These are phyloP conservation scores for Hsuehochloa calcarea DNA, from an alignment of 176 grass and related monocot species.

Conservation along the genomic window DNA sequence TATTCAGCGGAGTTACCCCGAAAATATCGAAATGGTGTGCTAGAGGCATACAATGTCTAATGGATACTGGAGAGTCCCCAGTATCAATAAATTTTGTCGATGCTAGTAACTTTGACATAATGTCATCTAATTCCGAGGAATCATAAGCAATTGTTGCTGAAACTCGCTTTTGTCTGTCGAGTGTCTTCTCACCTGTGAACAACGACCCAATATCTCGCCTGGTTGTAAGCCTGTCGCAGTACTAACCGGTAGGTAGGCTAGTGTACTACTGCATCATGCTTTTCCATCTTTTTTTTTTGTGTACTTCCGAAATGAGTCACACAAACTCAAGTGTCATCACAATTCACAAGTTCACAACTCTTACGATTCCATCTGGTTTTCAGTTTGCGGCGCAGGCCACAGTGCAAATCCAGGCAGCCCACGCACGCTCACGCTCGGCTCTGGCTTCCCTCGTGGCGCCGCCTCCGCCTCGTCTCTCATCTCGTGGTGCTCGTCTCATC, in stretches of 20 bases:
- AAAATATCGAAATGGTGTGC: not conserved
- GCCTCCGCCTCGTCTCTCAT: not conserved
- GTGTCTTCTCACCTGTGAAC: not conserved
- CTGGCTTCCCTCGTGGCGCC: not conserved
- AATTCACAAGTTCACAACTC: not conserved
- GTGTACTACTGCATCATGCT: no score
- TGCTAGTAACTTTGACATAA: constrained; percentile 5
- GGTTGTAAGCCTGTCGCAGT: no score
- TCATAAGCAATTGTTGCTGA: not conserved
- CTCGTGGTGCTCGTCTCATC: not conserved
- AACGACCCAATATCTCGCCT: not conserved
- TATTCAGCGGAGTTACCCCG: not conserved
- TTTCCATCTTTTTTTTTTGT: no score
- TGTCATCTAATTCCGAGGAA: not conserved
- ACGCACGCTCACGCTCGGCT: not conserved
- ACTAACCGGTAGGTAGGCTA: no score
- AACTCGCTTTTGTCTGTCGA: not conserved
- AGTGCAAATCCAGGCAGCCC: not conserved
- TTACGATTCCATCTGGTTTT: not conserved
- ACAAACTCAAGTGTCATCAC: no score
- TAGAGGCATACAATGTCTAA: constrained; percentile 6
- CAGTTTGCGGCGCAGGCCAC: no score
- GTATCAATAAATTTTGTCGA: constrained; percentile 61
- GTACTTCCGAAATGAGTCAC: no score
- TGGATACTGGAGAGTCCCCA: constrained; percentile 18